These are phyloP conservation scores for Mallotus repandus DNA, from an alignment of 441 rosid genomes.

Conservation along the genomic window DNA sequence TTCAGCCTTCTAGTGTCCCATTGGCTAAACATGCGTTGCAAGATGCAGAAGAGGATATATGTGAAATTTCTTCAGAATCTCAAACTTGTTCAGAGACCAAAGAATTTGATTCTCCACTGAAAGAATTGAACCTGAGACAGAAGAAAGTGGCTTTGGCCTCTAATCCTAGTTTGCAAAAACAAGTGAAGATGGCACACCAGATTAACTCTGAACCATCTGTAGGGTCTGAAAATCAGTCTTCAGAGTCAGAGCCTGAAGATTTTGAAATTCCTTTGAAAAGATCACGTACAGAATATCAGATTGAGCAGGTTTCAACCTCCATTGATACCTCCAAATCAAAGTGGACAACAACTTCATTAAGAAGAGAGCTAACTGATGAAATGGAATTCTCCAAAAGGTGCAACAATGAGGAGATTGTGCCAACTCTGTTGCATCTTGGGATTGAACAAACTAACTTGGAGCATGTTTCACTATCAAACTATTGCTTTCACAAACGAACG, in stretches of 20 bases:
- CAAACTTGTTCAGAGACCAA: neutral
- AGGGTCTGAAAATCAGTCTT: neutral
- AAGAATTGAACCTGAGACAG: neutral
- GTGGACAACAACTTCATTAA: neutral
- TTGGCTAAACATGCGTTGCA: neutral
- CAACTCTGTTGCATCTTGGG: neutral
- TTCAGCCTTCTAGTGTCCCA: neutral
- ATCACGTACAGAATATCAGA: neutral
- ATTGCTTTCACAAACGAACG: neutral
- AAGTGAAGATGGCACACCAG: neutral
- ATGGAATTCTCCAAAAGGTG: neutral
- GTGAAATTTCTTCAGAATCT: neutral
- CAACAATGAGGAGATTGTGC: neutral
- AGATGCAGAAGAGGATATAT: neutral
- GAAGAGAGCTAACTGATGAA: neutral
- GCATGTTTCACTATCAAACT: neutral
- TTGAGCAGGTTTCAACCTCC: neutral
- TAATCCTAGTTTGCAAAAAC: neutral
- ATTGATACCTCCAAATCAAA: neutral
- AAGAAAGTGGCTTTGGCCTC: neutral
- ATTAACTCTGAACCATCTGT: neutral
- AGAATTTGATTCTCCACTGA: neutral
- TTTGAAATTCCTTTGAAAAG: conserved; percentile 1
- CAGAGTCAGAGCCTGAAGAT: conserved; percentile 9
- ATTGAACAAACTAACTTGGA: neutral